Base-by-base conservation (phyloP, 257 asterid genomes). In the Solanum raphanifolium region DNA sequence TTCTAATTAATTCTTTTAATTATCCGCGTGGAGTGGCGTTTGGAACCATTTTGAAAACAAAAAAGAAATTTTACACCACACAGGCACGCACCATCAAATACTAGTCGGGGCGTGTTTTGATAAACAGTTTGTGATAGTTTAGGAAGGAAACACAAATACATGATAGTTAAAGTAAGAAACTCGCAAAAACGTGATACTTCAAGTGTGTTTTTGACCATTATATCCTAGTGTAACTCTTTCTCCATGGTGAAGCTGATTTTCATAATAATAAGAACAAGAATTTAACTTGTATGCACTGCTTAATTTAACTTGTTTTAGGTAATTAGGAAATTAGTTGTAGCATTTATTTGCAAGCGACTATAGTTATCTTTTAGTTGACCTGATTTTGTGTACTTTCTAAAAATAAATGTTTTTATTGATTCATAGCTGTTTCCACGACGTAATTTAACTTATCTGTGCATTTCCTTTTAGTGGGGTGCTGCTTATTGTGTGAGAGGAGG, bases 401-500 rank as follows among this genome's bases (percentile, higher is more conserved):
- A 41, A 27, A 6, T 46, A 2, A 46, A 81, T 32, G 2, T 46
- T 81, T 81, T 16, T 81, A 81, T 41, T 2, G 13, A 78, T 60
- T 32, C 60, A 82, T 4, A 85, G 38, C 65, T 62, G 38, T 86
- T 52, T 32, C 29, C 31, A 27, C 72, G 16, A 48, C 21, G 7
- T 13, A 23, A 25, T 34, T 66, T 84, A 66, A 36, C 43, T 15
- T 39, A 76, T 29, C 1, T 82, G 71, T 34, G 1, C 36, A 48
- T 83, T 25, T 21, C 58, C 83, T 36, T 87, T 55, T 92, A 97
- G 99, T 97, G 99, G 88, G 88, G 84, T 73, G 88, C 88, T 86
- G 88, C 88, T 79, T 86, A 72, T 52, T 73, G 88, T 73, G 88
- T 86, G 82, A 27, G 84, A 86, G 88, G 88, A 86, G 88, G 88